Base-by-base conservation (phyloP, 257 asterid genomes). In the Nemophila menziesii region DNA sequence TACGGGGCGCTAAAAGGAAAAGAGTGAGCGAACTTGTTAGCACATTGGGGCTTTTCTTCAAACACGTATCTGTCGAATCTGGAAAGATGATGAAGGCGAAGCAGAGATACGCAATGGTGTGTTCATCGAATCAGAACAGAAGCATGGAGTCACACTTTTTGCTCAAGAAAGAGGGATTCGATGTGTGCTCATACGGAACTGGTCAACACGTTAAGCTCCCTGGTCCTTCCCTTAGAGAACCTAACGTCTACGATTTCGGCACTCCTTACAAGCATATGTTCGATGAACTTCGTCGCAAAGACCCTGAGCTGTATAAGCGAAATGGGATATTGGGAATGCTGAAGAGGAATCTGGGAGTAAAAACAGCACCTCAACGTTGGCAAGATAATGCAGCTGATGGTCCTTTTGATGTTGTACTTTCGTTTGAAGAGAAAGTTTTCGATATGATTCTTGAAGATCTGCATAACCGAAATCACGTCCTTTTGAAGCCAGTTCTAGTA, bases 181-280 rank as follows among this genome's bases (percentile, higher is more conserved):
- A 81, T 55, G 96, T 90, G 40, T 78, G 80, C 6, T 90, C 98
- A 2, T 90, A 90, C 61, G 98, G 96, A 5, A 90, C 98, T 16
- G 98, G 98, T 57, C 96, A 85, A 54, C 98, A 85, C 75, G 98
- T 90, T 23, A 90, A 90, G 83, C 94, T 85, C 20, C 98, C 98
- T 37, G 98, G 98, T 24, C 98, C 98, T 55, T 90, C 98, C 45
- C 70, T 85, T 61, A 65, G 98, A 52, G 98, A 90, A 63, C 98
- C 98, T 38, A 85, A 90, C 43, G 96, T 90, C 46, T 90, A 90
- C 64, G 96, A 90, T 52, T 90, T 90, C 61, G 98, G 98, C 5
- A 90, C 94, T 27, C 98, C 96, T 23, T 90, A 90, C 57, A 77
- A 79, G 65, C 83, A 76, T 19, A 90, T 90, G 98, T 77, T 76